phyloP scores from a whole-genome alignment of 257 asterid species.

The Przewalskia tangutica region DNA sequence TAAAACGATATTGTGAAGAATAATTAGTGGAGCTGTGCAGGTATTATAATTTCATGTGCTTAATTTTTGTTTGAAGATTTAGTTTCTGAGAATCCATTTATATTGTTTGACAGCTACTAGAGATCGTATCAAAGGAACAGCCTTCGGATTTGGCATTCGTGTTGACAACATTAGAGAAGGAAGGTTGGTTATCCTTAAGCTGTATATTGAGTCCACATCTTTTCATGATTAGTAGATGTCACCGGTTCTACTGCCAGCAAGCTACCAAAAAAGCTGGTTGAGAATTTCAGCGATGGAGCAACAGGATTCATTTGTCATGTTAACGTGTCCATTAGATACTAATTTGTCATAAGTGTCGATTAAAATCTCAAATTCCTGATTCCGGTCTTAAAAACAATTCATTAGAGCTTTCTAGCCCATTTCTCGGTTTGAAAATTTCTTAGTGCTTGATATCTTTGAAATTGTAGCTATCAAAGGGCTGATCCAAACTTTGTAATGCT shows the following conservation, averaged over 20 bases:
- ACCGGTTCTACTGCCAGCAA: neutral
- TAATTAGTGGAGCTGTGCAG: neutral
- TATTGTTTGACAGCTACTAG: conserved; percentile 49
- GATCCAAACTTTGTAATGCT: conserved; percentile 92
- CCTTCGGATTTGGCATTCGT: conserved; percentile 62
- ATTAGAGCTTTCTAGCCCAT: neutral
- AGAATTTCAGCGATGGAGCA: neutral
- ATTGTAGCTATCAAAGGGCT: conserved; percentile 73
- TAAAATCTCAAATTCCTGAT: neutral
- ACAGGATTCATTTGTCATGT: neutral
- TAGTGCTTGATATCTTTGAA: neutral
- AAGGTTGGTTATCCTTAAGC: conserved; percentile 38
- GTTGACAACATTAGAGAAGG: conserved; percentile 81
- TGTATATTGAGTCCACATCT: neutral
- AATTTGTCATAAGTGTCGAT: neutral
- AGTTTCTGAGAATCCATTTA: neutral
- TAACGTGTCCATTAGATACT: neutral
- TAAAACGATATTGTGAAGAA: neutral
- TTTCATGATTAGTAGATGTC: neutral
- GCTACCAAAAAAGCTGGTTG: neutral
- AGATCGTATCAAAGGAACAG: conserved; percentile 59
- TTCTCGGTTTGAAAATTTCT: neutral
- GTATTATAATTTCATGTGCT: neutral
- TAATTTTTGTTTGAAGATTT: neutral
- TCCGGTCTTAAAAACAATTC: neutral